These are phyloP conservation scores for Phialemonium atrogriseum DNA, from an alignment of 2,329 filamentous ascomycete genomes.

Conservation along the genomic window DNA sequence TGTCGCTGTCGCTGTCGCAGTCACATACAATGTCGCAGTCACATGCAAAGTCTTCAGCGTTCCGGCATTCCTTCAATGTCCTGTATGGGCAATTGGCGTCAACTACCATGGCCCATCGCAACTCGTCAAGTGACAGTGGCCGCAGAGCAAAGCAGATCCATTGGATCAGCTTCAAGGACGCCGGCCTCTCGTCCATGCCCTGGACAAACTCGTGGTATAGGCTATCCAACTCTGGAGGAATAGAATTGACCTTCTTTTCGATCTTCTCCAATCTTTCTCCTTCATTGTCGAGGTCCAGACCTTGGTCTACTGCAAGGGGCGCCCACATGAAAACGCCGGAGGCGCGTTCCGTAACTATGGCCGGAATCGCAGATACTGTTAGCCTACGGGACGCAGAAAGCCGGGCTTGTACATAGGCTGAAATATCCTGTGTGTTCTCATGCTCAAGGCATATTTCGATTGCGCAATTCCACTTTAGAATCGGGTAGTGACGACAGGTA, in stretches of 20 bases:
- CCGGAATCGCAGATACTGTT: slow-evolving; percentile 3
- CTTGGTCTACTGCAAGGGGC: slow-evolving; percentile 16
- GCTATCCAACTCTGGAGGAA: slow-evolving; percentile 14
- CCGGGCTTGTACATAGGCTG: slow-evolving; percentile 15
- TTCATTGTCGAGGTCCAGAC: slow-evolving; percentile 8
- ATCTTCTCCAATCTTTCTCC: slow-evolving; percentile 11
- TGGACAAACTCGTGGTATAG: slow-evolving; percentile 17
- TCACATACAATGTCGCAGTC: no score
- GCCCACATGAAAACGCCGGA: slow-evolving; percentile 29
- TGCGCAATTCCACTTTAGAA: slow-evolving; percentile 10
- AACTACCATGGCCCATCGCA: slow-evolving; percentile 22
- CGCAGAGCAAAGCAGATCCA: slow-evolving; percentile 23
- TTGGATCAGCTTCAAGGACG: slow-evolving; percentile 18
- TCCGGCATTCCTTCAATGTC: slow-evolving; percentile 13
- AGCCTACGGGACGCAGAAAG: slow-evolving; percentile 7
- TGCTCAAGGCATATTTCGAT: slow-evolving; percentile 20
- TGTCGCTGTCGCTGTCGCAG: no score
- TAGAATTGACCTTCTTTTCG: slow-evolving; percentile 9
- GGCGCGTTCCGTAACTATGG: slow-evolving; percentile 16
- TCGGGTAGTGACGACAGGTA: slow-evolving; percentile 23
- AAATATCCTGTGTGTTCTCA: slow-evolving; percentile 22
- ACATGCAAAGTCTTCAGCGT: slow-evolving; percentile 9
- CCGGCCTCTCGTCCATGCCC: slow-evolving; percentile 10
- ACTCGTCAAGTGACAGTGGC: slow-evolving; percentile 17
- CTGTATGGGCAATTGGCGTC: slow-evolving; percentile 11